Base-by-base conservation (phyloP, 495 filamentous ascomycete genomes). In the Hypoxylon cercidicola region DNA sequence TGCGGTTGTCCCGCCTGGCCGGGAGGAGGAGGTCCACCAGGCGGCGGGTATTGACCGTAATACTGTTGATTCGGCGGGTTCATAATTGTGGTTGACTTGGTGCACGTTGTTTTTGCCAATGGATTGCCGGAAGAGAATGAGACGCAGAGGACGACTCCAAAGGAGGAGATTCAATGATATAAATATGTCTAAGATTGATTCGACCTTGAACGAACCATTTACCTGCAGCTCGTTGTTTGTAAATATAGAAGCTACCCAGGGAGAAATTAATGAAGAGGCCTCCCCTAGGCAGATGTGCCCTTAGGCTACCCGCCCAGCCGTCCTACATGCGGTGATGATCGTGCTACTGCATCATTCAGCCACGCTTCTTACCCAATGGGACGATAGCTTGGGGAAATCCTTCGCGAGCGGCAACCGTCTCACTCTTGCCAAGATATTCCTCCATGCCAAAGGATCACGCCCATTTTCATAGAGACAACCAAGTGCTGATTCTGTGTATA, bases 321-420 rank as follows among this genome's bases (percentile, higher is more conserved):
- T n/a, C 13, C 37, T 40, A n/a, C 15, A 40, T 15, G 37, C 37
- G 37, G 37, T 40, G 6, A 40, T 40, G 3, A 43, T 49, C 19
- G 45, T 58, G 35, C 52, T 47, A 64, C 47, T 12, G 20, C 34
- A 4, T 16, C 46, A 53, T 58, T 53, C 53, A 64, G 60, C 60
- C 60, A 64, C 60, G 11, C 20, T 51, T 32, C 41, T 52, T 35
- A 53, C 34, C 52, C 60, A 63, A 56, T 56, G 7, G 39, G 51
- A 25, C 23, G 34, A 8, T n/a, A 62, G 60, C 45, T 55, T 41
- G 10, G 15, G 19, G 39, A 18, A 56, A 51, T 56, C 52, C 60
- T 56, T 56, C 60, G 15, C 9, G 37, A 37, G 45, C 16, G 19
- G 32, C 12, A 55, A 11, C 52, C 34, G 25, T 40, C 30, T 48